Evolutionary conservation across 2,329 filamentous ascomycete genomes (phyloP).

Genomic region (Venturia carpophila): DNA sequence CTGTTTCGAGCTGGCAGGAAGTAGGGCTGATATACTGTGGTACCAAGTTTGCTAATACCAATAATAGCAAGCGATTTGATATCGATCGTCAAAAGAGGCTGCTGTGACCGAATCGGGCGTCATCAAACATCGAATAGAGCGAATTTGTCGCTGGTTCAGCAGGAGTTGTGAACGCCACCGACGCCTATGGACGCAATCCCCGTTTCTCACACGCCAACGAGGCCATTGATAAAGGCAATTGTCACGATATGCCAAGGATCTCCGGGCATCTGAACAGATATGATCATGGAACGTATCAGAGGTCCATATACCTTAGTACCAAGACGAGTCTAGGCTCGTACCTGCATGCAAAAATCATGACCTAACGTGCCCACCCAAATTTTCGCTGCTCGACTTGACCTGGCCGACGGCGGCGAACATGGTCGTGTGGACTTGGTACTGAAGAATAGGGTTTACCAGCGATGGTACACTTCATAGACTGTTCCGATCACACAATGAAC

Average conservation of each 20-base stretch:
- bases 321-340: neutral
- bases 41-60: no score
- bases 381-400: no score
- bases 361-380: neutral
- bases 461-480: neutral
- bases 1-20: neutral
- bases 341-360: neutral
- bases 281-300: neutral
- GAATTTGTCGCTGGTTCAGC: neutral
- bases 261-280: neutral
- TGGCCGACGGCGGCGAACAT: constrained; percentile 4
- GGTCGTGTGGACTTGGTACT: neutral
- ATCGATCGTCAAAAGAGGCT: neutral
- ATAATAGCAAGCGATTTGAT: no score
- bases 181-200: no score
- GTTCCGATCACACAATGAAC: no score
- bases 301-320: no score
- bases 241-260: neutral
- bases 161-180: no score
- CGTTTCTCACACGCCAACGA: neutral
- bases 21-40: neutral
- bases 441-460: neutral
- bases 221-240: neutral
- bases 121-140: neutral
- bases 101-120: neutral